Percentiles rank a stretch among this genome's conserved stretches.
Conservation (phyloP, 805 yeast species). For the Zygoascus ofunaensis region DNA sequence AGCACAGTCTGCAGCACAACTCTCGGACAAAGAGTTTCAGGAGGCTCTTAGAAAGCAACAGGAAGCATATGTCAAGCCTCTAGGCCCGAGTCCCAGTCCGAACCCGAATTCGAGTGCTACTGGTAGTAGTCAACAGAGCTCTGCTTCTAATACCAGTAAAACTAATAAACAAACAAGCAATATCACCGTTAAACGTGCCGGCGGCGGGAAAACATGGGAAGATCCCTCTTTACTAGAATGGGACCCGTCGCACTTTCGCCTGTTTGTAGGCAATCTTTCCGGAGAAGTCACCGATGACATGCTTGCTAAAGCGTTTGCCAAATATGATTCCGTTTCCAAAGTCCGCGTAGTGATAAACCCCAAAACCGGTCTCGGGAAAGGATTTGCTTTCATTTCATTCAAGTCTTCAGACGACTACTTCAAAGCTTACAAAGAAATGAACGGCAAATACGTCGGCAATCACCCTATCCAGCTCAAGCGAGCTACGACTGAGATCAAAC, state of each 20-base stretch:
- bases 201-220: conserved; percentile 42
- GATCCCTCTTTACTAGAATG: conserved; percentile 45
- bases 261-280: conserved; percentile 70
- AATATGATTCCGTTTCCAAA: conserved; percentile 45
- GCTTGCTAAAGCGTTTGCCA: conserved; percentile 44
- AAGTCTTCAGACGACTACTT: conserved; percentile 56
- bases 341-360: conserved; percentile 51
- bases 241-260: conserved; percentile 62
- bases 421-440: conserved; percentile 63
- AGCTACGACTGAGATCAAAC: conserved; percentile 33
- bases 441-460: conserved; percentile 66
- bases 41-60: conserved; percentile 17
- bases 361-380: conserved; percentile 42
- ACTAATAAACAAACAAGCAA: conserved; percentile 8
- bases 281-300: conserved; percentile 53
- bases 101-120: too few relatives aligned
- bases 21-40: conserved; percentile 12
- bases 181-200: conserved; percentile 35
- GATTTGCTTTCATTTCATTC: conserved; percentile 71
- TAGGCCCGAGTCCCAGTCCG: not conserved
- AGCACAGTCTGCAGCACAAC: too few relatives aligned
- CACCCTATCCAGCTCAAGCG: conserved; percentile 62
- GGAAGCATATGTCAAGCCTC: conserved; percentile 8
- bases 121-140: not conserved
- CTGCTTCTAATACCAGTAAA: not conserved